Conservation (phyloP, 31 red algal species). For the Pterothamnion heteromorphum region DNA sequence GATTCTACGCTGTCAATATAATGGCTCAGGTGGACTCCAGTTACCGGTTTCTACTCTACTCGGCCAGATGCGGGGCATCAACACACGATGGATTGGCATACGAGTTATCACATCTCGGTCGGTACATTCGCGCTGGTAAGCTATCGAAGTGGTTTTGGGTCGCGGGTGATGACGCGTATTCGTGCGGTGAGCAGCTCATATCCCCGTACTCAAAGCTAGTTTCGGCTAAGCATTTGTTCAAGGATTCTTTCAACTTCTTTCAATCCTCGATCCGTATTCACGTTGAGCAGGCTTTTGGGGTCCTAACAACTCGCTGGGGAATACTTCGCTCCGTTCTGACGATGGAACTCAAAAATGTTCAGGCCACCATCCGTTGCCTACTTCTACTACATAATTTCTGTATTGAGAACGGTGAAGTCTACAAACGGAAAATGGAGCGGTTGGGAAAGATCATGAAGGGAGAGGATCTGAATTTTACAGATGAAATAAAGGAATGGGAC, state of each 20-base stretch:
- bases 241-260: conserved; percentile 53
- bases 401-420: no score
- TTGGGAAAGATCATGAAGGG: no score
- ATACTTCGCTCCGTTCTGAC: neutral
- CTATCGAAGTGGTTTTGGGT: conserved; percentile 37
- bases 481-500: no score
- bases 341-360: conserved; percentile 14
- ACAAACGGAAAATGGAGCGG: no score
- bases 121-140: neutral
- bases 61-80: conserved; percentile 32
- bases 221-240: neutral
- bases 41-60: conserved; percentile 36
- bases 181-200: conserved; percentile 37
- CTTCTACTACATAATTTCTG: conserved; percentile 16
- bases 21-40: conserved; percentile 38
- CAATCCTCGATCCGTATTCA: conserved; percentile 48
- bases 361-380: no score
- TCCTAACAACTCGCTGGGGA: conserved; percentile 2
- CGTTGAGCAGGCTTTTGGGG: conserved; percentile 55
- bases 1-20: neutral
- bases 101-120: neutral
- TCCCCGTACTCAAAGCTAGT: neutral
- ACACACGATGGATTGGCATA: conserved; percentile 42
- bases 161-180: conserved; percentile 45
- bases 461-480: no score